These are phyloP conservation scores for Aspergillus unguis DNA, from an alignment of 2,329 filamentous ascomycete species.

Conservation along the genomic window DNA sequence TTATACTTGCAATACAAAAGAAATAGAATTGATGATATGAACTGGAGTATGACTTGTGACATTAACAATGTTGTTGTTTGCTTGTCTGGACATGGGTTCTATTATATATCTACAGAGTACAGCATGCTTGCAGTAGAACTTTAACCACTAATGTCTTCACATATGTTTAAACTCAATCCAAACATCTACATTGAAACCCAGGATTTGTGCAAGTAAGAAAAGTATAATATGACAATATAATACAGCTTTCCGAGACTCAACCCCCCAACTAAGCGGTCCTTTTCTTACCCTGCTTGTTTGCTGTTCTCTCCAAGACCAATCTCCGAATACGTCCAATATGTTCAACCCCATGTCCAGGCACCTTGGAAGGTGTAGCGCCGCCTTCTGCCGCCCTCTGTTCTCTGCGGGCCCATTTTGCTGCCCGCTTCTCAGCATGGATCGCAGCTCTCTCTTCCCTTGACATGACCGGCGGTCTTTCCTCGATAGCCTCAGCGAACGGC, in stretches of 20 bases:
- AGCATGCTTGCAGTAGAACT: too few species aligned
- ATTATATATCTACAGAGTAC: too few species aligned
- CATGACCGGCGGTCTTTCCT: slow-evolving; percentile 36
- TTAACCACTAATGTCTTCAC: too few species aligned
- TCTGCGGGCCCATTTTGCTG: slow-evolving; percentile 31
- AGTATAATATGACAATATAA: slow-evolving; percentile 4
- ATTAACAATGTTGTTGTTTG: too few species aligned
- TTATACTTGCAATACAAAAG: too few species aligned
- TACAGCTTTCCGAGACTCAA: slow-evolving; percentile 1
- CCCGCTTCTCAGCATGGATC: slow-evolving; percentile 29
- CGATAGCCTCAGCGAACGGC: slow-evolving; percentile 37
- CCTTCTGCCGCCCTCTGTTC: slow-evolving; percentile 25
- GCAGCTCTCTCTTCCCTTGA: slow-evolving; percentile 35
- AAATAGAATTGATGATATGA: too few species aligned
- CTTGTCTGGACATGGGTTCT: too few species aligned
- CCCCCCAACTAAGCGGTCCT: background rate
- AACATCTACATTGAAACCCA: background rate
- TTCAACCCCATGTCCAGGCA: slow-evolving; percentile 15
- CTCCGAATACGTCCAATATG: slow-evolving; percentile 28
- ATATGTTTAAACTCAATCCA: too few species aligned
- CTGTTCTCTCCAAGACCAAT: slow-evolving; percentile 28
- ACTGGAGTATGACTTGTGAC: too few species aligned
- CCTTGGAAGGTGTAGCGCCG: slow-evolving; percentile 11
- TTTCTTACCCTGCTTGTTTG: background rate
- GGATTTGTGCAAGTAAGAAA: background rate